Conservation (phyloP, 148 eudicot genomes). For the Diospyros kaki region DNA sequence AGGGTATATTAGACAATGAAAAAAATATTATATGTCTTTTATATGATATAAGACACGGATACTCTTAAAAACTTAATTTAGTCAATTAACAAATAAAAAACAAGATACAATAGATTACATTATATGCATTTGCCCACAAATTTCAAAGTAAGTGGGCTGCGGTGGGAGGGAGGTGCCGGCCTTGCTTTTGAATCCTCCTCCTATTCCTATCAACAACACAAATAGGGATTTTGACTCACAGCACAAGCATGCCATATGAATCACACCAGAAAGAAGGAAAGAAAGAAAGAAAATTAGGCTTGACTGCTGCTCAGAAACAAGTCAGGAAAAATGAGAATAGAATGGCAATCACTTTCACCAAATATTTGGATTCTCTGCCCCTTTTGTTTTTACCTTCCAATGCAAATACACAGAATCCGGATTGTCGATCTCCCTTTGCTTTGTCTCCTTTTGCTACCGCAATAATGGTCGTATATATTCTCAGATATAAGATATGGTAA, state of each 20-base stretch:
- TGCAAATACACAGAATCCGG: conserved; percentile 9
- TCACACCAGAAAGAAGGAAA: background rate
- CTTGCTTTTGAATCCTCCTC: background rate
- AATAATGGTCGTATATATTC: background rate
- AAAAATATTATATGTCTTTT: too few species aligned
- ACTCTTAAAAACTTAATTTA: background rate
- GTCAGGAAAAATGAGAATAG: conserved; percentile 2
- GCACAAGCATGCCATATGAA: background rate
- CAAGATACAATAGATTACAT: background rate
- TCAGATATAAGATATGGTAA: too few species aligned
- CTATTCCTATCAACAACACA: background rate
- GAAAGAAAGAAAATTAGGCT: background rate
- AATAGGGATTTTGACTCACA: background rate
- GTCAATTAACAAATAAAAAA: conserved; percentile 1
- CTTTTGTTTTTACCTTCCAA: too few species aligned
- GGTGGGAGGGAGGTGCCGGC: background rate
- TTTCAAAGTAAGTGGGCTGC: conserved; percentile 11
- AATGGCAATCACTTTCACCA: conserved; percentile 30
- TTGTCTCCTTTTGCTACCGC: conserved; percentile 6
- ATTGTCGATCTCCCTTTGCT: conserved; percentile 9
- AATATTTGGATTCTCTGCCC: conserved; percentile 11
- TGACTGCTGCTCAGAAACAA: background rate
- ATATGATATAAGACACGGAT: too few species aligned
- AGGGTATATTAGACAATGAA: too few species aligned
- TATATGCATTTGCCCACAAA: conserved; percentile 1